Evolutionary conservation across 495 filamentous ascomycete species (phyloP).

Genomic region (Lophiotrema nucula): DNA sequence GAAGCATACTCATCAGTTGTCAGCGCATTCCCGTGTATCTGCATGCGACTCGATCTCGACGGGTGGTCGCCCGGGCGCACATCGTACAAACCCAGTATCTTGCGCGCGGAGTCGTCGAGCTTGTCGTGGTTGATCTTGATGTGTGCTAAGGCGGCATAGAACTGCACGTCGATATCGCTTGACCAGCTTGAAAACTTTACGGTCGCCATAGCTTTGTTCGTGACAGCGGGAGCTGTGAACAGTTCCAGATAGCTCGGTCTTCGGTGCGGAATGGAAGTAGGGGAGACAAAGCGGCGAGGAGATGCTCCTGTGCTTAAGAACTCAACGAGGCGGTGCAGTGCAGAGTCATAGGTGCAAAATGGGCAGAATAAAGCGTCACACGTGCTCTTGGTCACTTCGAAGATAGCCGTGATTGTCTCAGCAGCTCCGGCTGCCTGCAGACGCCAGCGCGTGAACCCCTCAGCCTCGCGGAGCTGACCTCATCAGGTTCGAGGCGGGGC

Average conservation of each 20-base stretch:
- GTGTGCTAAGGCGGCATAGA: slow-evolving; percentile 83
- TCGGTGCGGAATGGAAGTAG: too few relatives aligned
- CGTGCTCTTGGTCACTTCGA: slow-evolving; percentile 12
- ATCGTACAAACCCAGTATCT: slow-evolving; percentile 86
- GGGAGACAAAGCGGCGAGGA: too few relatives aligned
- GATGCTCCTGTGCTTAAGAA: too few relatives aligned
- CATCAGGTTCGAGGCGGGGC: slow-evolving; percentile 2
- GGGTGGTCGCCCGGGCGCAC: slow-evolving; percentile 66
- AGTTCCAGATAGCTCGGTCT: too few relatives aligned
- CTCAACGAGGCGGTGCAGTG: slow-evolving; percentile 2
- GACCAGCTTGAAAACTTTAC: slow-evolving; percentile 79
- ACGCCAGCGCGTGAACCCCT: background rate
- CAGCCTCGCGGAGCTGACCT: background rate
- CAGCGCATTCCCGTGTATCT: slow-evolving; percentile 82
- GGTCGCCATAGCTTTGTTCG: slow-evolving; percentile 34
- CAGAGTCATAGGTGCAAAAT: too few relatives aligned
- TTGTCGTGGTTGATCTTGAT: slow-evolving; percentile 96
- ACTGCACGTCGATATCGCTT: slow-evolving; percentile 91
- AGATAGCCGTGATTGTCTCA: slow-evolving; percentile 21
- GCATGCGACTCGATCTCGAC: slow-evolving; percentile 75
- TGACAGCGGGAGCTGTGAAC: too few relatives aligned
- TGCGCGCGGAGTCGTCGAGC: slow-evolving; percentile 86
- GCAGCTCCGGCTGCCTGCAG: background rate
- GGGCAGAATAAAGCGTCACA: slow-evolving; percentile 1
- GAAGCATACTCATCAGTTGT: slow-evolving; percentile 72